Evolutionary conservation across 371 early-diverging fungal genomes (phyloP).

Genomic region (Mitosporidium daphniae): DNA sequence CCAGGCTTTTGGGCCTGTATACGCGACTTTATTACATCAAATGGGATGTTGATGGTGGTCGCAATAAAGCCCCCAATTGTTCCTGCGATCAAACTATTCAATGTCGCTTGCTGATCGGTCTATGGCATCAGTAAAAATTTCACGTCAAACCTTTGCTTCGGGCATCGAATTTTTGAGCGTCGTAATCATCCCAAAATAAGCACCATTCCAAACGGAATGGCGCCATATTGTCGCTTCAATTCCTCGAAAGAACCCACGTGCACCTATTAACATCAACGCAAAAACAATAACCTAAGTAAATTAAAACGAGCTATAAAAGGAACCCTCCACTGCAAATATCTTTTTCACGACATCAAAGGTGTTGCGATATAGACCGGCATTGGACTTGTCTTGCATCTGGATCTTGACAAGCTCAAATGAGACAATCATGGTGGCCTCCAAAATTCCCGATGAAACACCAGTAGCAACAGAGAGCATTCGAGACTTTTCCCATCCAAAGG

Average conservation of each 20-base stretch:
- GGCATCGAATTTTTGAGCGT: too few relatives aligned
- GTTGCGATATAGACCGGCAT: constrained; percentile 29
- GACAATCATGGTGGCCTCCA: constrained; percentile 58
- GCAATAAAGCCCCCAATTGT: constrained; percentile 69
- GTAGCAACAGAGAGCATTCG: constrained; percentile 30
- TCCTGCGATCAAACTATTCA: constrained; percentile 59
- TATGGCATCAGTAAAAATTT: too few relatives aligned
- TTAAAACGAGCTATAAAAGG: too few relatives aligned
- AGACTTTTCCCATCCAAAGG: constrained; percentile 21
- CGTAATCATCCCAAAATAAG: constrained; percentile 40
- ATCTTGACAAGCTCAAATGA: constrained; percentile 77
- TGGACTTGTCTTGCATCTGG: constrained; percentile 22
- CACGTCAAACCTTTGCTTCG: too few relatives aligned
- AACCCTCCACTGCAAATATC: constrained; percentile 25
- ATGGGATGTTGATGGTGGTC: constrained; percentile 64
- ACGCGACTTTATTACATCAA: constrained; percentile 82
- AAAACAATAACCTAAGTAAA: too few relatives aligned
- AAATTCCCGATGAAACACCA: constrained; percentile 58
- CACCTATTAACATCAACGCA: too few relatives aligned
- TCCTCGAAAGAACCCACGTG: constrained; percentile 49
- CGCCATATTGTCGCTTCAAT: constrained; percentile 71
- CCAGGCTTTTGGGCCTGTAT: constrained; percentile 29
- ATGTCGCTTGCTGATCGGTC: too few relatives aligned
- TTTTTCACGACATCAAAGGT: constrained; percentile 27
- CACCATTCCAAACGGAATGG: constrained; percentile 47